Evolutionary conservation across 2,329 filamentous ascomycete species (phyloP), one percentile per base, ranked within the genome.

Genomic region (Zymoseptoria crescenta): DNA sequence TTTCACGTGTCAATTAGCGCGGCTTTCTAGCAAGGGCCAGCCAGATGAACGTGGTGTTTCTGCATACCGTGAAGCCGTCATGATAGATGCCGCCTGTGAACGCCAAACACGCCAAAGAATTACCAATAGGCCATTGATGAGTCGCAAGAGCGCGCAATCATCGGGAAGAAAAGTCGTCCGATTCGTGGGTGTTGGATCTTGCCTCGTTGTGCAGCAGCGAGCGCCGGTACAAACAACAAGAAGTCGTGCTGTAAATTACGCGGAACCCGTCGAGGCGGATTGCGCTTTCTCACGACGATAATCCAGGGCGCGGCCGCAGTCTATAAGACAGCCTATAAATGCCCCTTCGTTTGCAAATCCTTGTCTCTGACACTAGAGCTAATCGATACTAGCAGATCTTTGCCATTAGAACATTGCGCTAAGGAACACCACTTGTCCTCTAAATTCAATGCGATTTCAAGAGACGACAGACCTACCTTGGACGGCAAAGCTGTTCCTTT

Each of bases 51-150:
- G 24, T 30, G 30, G 21, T 20, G 24, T 35, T 54, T 45, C 41
- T 58, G 49, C 50, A 55, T 63, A 67, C 66, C 66, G 62, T 64
- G 66, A 68, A 63, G 65, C 61, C 59, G 63, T 62, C 62, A 65
- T 66, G n/a, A 29, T 62, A 20, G 59, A 56, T 55, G 49, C 29
- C 20, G 41, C 19, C 35, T 24, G 13, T 45, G 16, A 45, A 45
- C 35, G 35, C 35, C 35, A n/a, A n/a, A 24, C 35, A 52, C 49
- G 24, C 28, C 30, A 51, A 30, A 24, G 41, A 48, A 51, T 50
- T 29, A 27, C n/a, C 8, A 52, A n/a, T 19, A 20, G 35, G 8
- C 48, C 55, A 56, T 56, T 28, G 55, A 56, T 21, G 52, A 30
- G 19, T 28, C 52, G 52, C 29, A 10, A 57, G 35, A 16, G 35